phyloP scores from a whole-genome alignment of 495 filamentous ascomycete genomes.

The Aspergillus ellipticus region DNA sequence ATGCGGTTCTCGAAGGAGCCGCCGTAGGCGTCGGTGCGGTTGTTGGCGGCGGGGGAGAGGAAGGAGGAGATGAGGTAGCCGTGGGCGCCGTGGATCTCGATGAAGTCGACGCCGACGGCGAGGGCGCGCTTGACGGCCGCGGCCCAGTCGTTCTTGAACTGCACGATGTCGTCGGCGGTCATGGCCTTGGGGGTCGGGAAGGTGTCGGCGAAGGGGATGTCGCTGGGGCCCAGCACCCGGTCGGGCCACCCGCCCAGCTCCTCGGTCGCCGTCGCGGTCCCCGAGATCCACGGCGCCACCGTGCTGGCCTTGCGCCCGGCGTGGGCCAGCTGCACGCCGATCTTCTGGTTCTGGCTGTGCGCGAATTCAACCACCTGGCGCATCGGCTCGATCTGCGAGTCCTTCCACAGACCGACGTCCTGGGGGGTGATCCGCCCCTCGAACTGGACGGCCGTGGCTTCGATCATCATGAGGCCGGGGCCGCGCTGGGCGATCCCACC shows the following conservation, averaged over 20 bases:
- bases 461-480: slow-evolving; percentile 63
- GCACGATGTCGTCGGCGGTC: slow-evolving; percentile 53
- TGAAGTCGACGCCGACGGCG: slow-evolving; percentile 55
- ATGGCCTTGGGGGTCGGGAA: slow-evolving; percentile 52
- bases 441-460: slow-evolving; percentile 66
- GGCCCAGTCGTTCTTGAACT: slow-evolving; percentile 54
- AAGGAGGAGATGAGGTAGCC: slow-evolving; percentile 67
- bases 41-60: slow-evolving; percentile 60
- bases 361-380: slow-evolving; percentile 63
- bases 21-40: slow-evolving; percentile 62
- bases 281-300: slow-evolving; percentile 65
- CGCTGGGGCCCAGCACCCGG: slow-evolving; percentile 52
- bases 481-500: slow-evolving; percentile 63
- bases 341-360: slow-evolving; percentile 66
- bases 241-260: slow-evolving; percentile 32
- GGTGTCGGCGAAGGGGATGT: slow-evolving; percentile 49
- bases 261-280: slow-evolving; percentile 31
- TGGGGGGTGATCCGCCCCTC: slow-evolving; percentile 77
- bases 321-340: slow-evolving; percentile 73
- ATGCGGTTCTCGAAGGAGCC: slow-evolving; percentile 63
- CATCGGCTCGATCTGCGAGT: slow-evolving; percentile 63
- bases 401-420: slow-evolving; percentile 69
- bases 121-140: slow-evolving; percentile 54
- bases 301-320: slow-evolving; percentile 72
- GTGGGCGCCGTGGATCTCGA: slow-evolving; percentile 58